These are phyloP conservation scores for Fusarium tricinctum DNA, from an alignment of 2,329 filamentous ascomycete species.

Conservation along the genomic window DNA sequence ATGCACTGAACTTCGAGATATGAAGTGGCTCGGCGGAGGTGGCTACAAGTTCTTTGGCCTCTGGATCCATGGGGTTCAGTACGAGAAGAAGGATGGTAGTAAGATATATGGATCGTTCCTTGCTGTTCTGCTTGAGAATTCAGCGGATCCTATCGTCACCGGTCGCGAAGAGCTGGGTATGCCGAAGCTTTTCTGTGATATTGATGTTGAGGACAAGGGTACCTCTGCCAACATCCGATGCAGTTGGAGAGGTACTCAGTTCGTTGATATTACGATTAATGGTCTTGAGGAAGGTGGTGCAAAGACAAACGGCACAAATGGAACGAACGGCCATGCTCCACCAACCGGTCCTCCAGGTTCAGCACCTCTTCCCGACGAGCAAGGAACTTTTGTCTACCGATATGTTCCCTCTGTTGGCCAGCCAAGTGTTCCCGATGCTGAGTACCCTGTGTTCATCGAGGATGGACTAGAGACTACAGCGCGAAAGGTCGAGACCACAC, in stretches of 20 bases:
- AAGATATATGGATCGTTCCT: constrained; percentile 67
- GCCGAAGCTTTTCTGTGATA: constrained; percentile 69
- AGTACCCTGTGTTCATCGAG: constrained; percentile 13
- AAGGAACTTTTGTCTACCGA: constrained; percentile 14
- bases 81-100: constrained; percentile 64
- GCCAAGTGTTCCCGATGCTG: constrained; percentile 12
- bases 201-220: constrained; percentile 56
- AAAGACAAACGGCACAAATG: not conserved
- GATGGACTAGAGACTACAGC: constrained; percentile 6
- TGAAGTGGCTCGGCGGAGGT: constrained; percentile 72
- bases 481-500: constrained; percentile 18
- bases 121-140: constrained; percentile 69
- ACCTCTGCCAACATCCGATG: constrained; percentile 4
- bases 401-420: constrained; percentile 25
- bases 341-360: not conserved
- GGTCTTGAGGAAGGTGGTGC: not conserved
- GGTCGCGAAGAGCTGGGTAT: constrained; percentile 73
- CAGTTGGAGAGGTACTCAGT: constrained; percentile 34
- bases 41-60: constrained; percentile 72
- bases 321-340: not conserved
- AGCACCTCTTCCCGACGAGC: constrained; percentile 32
- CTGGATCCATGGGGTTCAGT: constrained; percentile 73
- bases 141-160: constrained; percentile 71
- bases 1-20: constrained; percentile 60
- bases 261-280: constrained; percentile 19